Percentiles rank a stretch among this genome's conserved stretches.
These are phyloP conservation scores for Ascochyta fabae DNA, from an alignment of 2,329 filamentous ascomycete genomes.

Conservation along the genomic window DNA sequence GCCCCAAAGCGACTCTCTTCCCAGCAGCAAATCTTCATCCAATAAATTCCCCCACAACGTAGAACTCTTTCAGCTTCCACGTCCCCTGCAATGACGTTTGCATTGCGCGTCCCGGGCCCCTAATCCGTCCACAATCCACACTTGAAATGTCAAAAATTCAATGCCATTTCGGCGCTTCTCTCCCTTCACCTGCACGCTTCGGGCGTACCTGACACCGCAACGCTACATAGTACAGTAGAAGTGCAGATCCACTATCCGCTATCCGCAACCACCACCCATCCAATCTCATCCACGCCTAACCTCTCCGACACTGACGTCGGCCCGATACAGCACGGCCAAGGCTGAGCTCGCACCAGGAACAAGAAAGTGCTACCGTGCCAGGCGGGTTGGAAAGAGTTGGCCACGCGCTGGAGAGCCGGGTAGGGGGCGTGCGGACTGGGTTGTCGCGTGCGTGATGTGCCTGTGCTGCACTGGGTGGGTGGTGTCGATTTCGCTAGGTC, in stretches of 20 bases:
- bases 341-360: not conserved
- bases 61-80: slow-evolving; percentile 3
- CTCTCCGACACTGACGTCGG: slow-evolving; percentile 3
- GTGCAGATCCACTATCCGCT: not conserved
- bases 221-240: too few relatives aligned
- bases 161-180: slow-evolving; percentile 9
- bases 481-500: not conserved
- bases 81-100: slow-evolving; percentile 4
- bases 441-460: too few relatives aligned
- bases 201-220: slow-evolving; percentile 6
- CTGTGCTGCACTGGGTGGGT: too few relatives aligned
- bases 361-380: not conserved
- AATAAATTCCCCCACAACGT: slow-evolving; percentile 7
- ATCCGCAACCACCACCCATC: not conserved
- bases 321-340: not conserved
- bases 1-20: not conserved
- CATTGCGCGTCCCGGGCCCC: slow-evolving; percentile 9
- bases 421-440: not conserved
- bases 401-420: slow-evolving; percentile 1
- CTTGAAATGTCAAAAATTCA: not conserved
- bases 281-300: not conserved
- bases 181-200: not conserved
- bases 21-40: not conserved
- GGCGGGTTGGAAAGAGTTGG: slow-evolving; percentile 3
- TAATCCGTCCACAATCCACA: not conserved